Evolutionary conservation across 2,329 filamentous ascomycete species (phyloP).

Genomic region (Penicillium digitatum): DNA sequence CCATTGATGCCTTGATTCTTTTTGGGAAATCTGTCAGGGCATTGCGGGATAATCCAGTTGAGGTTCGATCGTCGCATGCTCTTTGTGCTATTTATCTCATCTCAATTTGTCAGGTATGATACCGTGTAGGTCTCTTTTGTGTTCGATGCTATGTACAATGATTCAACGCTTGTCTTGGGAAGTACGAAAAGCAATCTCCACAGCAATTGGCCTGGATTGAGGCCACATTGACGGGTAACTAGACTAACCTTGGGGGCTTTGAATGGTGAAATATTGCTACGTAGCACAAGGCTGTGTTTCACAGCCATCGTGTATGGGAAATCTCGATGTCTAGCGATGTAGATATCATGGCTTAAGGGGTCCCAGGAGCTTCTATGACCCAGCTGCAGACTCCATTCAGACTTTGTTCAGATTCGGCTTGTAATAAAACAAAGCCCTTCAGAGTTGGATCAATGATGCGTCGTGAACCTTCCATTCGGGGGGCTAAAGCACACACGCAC

Average conservation of each 20-base stretch:
- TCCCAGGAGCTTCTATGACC: neutral
- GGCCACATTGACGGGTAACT: neutral
- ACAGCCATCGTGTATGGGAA: neutral
- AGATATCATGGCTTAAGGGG: neutral
- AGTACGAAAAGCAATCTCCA: neutral
- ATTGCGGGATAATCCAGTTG: neutral
- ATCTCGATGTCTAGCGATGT: neutral
- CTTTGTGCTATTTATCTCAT: neutral
- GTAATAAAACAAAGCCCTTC: neutral
- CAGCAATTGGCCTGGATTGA: neutral
- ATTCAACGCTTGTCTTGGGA: neutral
- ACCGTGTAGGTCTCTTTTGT: neutral
- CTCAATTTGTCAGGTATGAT: neutral
- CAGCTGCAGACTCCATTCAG: neutral
- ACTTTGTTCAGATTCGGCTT: neutral
- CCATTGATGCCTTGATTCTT: neutral
- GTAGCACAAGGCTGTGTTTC: neutral
- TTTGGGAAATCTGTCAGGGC: neutral
- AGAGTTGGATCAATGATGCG: neutral
- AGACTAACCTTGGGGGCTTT: neutral
- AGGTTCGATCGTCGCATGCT: neutral
- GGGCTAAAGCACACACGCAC: neutral
- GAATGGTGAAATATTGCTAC: neutral
- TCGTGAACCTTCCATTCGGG: neutral
- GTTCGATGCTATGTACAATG: neutral